Evolutionary conservation across 1,284 basidiomycete species (phyloP).

Genomic region (Marasmius oreades): DNA sequence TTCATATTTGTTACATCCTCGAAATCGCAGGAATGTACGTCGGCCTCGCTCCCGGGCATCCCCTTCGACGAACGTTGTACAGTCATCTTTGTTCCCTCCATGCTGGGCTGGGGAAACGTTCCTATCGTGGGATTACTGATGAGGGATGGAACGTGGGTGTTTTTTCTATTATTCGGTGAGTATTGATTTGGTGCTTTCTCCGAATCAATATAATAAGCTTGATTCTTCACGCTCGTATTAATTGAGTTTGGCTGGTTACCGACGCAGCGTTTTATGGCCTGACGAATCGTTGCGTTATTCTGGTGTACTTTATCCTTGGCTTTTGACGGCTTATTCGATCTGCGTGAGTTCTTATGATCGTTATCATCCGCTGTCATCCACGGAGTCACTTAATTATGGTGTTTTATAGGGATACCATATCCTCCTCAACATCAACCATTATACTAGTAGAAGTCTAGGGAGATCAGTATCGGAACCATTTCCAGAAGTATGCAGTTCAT

Average conservation of each 20-base stretch:
- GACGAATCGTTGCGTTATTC: not conserved
- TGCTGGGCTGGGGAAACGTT: not conserved
- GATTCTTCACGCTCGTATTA: not conserved
- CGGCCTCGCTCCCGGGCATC: conserved; percentile 3
- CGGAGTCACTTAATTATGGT: too few species aligned
- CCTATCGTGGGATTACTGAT: not conserved
- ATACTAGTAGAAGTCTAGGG: conserved; percentile 7
- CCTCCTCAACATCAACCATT: conserved; percentile 28
- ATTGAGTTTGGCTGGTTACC: not conserved
- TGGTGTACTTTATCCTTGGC: not conserved
- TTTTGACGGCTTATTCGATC: conserved; percentile 3
- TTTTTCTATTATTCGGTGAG: conserved; percentile 4
- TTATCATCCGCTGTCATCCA: too few species aligned
- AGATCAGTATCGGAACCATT: not conserved
- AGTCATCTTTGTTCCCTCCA: not conserved
- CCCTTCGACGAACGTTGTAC: conserved; percentile 1
- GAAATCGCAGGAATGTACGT: not conserved
- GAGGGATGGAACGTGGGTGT: conserved; percentile 9
- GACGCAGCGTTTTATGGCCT: not conserved
- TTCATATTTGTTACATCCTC: not conserved
- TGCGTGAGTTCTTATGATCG: not conserved
- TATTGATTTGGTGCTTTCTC: not conserved
- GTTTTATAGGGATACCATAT: conserved; percentile 29
- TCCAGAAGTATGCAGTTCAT: too few species aligned
- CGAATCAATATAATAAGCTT: conserved; percentile 18